Evolutionary conservation across 1,284 basidiomycete species (phyloP).

Genomic region (Apiotrichum mycotoxinovorans): DNA sequence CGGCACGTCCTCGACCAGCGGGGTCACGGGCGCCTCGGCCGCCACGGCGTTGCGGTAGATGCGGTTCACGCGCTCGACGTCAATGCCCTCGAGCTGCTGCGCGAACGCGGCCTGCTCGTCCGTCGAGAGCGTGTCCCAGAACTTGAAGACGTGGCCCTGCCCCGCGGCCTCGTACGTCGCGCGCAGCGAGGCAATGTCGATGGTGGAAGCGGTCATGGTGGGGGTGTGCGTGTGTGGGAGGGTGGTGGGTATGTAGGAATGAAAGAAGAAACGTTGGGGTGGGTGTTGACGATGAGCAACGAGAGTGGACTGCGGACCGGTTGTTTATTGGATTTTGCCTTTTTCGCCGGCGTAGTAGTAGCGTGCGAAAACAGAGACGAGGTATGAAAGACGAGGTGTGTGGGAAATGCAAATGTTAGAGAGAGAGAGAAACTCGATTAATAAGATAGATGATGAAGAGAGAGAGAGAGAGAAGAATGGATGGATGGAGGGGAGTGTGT

Average conservation of each 20-base stretch:
- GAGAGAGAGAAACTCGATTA: too few relatives aligned
- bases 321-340: too few relatives aligned
- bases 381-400: too few relatives aligned
- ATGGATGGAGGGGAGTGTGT: too few relatives aligned
- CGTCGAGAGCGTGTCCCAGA: constrained; percentile 71
- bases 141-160: constrained; percentile 84
- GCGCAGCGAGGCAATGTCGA: constrained; percentile 37
- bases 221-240: background rate
- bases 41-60: constrained; percentile 75
- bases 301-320: too few relatives aligned
- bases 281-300: background rate
- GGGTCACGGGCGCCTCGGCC: constrained; percentile 57
- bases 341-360: too few relatives aligned
- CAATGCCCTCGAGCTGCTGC: constrained; percentile 72
- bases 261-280: background rate
- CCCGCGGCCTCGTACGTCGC: constrained; percentile 69
- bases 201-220: constrained; percentile 8
- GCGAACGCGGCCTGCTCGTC: constrained; percentile 64
- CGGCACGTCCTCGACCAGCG: constrained; percentile 42
- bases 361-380: too few relatives aligned
- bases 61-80: constrained; percentile 86
- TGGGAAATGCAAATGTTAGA: too few relatives aligned
- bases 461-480: too few relatives aligned
- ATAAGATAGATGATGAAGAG: too few relatives aligned
- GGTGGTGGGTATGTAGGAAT: background rate